A percentile compares a stretch with the other conserved stretches of the same genome.
These are phyloP conservation scores for Lactifluus rugatus DNA, from an alignment of 768 basidiomycete species.

Conservation along the genomic window DNA sequence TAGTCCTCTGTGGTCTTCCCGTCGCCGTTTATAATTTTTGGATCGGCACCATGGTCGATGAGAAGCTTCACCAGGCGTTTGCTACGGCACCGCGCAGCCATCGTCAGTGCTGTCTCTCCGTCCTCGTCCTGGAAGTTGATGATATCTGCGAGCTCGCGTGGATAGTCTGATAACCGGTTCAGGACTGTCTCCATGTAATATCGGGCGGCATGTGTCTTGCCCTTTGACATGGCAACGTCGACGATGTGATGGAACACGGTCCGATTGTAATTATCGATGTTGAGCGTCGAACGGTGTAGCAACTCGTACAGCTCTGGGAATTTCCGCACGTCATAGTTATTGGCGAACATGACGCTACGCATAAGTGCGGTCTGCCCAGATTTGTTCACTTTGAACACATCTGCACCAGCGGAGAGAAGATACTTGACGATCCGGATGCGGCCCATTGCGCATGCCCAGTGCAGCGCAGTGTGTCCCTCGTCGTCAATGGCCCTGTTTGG, in stretches of 20 bases:
- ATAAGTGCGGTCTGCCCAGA: slow-evolving; percentile 95
- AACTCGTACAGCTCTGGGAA: slow-evolving; percentile 97
- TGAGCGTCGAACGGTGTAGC: slow-evolving; percentile 93
- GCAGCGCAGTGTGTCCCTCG: slow-evolving; percentile 92
- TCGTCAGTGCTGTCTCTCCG: slow-evolving; percentile 92
- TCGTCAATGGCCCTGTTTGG: slow-evolving; percentile 96
- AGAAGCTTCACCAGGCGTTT: slow-evolving; percentile 92
- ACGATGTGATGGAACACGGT: slow-evolving; percentile 98
- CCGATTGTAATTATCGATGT: slow-evolving; percentile 96
- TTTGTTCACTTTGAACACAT: slow-evolving; percentile 94
- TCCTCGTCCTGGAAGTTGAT: slow-evolving; percentile 99
- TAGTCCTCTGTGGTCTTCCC: slow-evolving; percentile 98
- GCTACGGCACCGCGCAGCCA: slow-evolving; percentile 92
- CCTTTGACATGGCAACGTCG: slow-evolving; percentile 94
- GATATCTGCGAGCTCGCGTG: slow-evolving; percentile 92
- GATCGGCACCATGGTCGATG: slow-evolving; percentile 93
- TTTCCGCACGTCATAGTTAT: slow-evolving; percentile 98
- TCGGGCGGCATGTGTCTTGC: slow-evolving; percentile 92
- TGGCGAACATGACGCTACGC: slow-evolving; percentile 99
- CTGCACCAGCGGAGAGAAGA: slow-evolving; percentile 85
- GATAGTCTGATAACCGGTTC: slow-evolving; percentile 78
- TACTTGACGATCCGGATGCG: slow-evolving; percentile 93
- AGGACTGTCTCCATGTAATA: slow-evolving; percentile 99
- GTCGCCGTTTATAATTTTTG: slow-evolving; percentile 88
- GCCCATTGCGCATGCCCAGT: slow-evolving; percentile 99